These are phyloP conservation scores for Puccinia triticina DNA, from an alignment of 1,284 basidiomycete species.

Conservation along the genomic window DNA sequence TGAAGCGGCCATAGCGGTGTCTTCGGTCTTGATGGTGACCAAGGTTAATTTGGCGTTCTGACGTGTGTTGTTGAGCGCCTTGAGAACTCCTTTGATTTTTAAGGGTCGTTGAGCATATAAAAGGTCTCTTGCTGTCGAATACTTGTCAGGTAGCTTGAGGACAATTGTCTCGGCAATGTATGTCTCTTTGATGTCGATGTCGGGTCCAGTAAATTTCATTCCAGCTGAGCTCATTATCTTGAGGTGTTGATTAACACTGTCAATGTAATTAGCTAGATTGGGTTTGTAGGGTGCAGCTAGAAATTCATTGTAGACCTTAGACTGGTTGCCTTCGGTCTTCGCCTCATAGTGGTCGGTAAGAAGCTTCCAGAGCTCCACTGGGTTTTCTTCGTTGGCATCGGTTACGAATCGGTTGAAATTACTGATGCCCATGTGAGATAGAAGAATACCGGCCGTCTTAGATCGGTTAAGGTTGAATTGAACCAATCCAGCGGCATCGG, in stretches of 20 bases:
- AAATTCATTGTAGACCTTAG: not conserved
- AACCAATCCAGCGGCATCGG: not conserved
- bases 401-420: constrained; percentile 4
- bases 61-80: not conserved
- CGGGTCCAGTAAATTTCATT: not conserved
- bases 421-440: not conserved
- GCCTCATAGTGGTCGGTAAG: not conserved
- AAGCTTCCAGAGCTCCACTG: not conserved
- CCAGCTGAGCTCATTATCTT: not conserved
- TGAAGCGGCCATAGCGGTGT: not conserved
- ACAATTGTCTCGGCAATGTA: not conserved
- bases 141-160: not conserved
- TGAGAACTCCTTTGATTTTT: not conserved
- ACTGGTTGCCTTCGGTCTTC: not conserved
- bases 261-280: not conserved
- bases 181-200: not conserved
- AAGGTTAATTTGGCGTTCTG: not conserved
- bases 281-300: not conserved
- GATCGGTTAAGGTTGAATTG: not conserved
- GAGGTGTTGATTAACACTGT: not conserved
- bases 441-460: no score
- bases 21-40: not conserved
- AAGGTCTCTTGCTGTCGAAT: not conserved
- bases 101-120: not conserved
- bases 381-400: not conserved